A percentile compares a stretch with the other conserved stretches of the same genome.
Conservation (phyloP, 768 basidiomycete species). For the Tremella mesenterica region DNA sequence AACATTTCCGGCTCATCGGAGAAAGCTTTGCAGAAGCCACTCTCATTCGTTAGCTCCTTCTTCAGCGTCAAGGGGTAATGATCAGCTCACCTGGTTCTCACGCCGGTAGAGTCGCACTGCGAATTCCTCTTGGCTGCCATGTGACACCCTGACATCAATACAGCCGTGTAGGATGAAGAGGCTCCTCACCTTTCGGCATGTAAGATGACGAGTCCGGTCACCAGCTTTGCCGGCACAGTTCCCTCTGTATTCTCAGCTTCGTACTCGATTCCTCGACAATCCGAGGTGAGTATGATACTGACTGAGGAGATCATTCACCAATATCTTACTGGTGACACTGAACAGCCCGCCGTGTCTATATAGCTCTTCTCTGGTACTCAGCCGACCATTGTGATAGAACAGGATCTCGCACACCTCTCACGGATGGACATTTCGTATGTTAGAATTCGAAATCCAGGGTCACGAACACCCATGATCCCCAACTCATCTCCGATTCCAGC, state of each 20-base stretch:
- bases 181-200: conserved; percentile 73
- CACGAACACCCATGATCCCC: conserved; percentile 79
- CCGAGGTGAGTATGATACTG: too few relatives aligned
- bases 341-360: conserved; percentile 84
- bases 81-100: conserved; percentile 56
- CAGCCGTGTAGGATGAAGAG: background rate
- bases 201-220: conserved; percentile 80
- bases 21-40: conserved; percentile 91
- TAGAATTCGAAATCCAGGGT: conserved; percentile 72
- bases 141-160: conserved; percentile 58
- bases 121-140: conserved; percentile 80
- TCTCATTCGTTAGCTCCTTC: conserved; percentile 31
- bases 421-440: conserved; percentile 70
- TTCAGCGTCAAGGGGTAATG: background rate
- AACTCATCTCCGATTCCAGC: conserved; percentile 84
- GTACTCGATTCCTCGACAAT: background rate
- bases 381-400: background rate
- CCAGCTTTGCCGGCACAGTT: conserved; percentile 65
- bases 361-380: conserved; percentile 57
- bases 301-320: conserved; percentile 90
- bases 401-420: conserved; percentile 55
- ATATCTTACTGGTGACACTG: conserved; percentile 84
- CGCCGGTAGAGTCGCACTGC: conserved; percentile 84
- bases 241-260: conserved; percentile 47
- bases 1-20: conserved; percentile 95